phyloP scores from a whole-genome alignment of 2,329 filamentous ascomycete genomes.

The Fusarium nurragi region DNA sequence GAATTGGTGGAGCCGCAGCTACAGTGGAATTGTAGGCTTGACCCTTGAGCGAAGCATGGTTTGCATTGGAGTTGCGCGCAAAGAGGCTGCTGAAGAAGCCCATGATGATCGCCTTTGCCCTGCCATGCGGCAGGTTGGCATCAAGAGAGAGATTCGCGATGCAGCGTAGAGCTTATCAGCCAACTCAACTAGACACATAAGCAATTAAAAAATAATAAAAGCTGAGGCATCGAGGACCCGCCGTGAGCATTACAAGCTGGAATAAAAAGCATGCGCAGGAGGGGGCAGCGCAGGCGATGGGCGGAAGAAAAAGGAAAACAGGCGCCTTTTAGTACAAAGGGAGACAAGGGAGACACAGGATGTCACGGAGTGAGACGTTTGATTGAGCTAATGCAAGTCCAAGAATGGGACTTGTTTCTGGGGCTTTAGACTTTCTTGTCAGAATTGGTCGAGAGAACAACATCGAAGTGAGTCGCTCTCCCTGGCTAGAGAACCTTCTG shows the following conservation, averaged over 20 bases:
- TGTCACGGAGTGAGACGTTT: constrained; percentile 13
- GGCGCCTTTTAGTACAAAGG: constrained; percentile 26
- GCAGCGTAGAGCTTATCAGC: not conserved
- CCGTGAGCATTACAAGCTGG: constrained; percentile 27
- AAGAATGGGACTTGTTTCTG: not conserved
- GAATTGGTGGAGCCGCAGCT: constrained; percentile 39
- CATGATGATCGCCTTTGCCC: constrained; percentile 36
- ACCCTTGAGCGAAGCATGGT: constrained; percentile 30
- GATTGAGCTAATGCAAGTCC: constrained; percentile 23
- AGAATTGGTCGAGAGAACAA: not conserved
- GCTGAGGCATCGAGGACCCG: constrained; percentile 29
- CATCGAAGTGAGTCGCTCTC: constrained; percentile 3
- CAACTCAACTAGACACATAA: not conserved
- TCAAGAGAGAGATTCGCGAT: not conserved
- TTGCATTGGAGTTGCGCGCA: constrained; percentile 28
- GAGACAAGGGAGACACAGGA: not conserved
- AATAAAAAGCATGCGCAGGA: constrained; percentile 2
- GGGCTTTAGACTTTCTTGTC: constrained; percentile 6
- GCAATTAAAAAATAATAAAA: constrained; percentile 5
- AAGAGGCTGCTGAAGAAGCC: constrained; percentile 44
- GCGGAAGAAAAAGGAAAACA: constrained; percentile 1
- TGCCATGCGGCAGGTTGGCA: constrained; percentile 32
- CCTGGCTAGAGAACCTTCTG: constrained; percentile 25
- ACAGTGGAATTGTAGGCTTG: constrained; percentile 42
- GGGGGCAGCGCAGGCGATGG: not conserved